Conservation (phyloP, 371 early-diverging fungal species). For the Mucor racemosus region DNA sequence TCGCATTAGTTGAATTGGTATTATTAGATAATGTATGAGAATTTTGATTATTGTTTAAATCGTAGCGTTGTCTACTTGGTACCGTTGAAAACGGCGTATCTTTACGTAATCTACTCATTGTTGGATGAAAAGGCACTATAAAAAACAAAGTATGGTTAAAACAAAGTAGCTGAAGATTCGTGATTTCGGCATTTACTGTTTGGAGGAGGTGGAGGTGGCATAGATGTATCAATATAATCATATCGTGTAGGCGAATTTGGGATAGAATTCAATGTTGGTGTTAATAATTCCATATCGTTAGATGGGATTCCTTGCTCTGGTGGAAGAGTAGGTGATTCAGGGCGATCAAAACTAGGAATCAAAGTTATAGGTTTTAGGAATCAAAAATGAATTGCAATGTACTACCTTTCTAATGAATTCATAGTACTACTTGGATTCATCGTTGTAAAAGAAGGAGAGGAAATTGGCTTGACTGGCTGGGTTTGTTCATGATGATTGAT, state of each 20-base stretch:
- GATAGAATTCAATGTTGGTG: not conserved
- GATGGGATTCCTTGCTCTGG: constrained; percentile 22
- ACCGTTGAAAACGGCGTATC: not conserved
- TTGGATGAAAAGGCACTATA: not conserved
- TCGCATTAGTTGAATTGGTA: not conserved
- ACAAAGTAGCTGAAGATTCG: too few relatives aligned
- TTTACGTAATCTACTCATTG: constrained; percentile 4
- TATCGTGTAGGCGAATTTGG: not conserved
- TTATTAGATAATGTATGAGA: not conserved
- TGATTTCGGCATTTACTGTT: not conserved
- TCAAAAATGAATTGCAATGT: not conserved
- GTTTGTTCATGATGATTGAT: not conserved
- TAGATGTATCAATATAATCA: constrained; percentile 8
- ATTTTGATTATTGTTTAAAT: not conserved
- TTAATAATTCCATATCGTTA: not conserved
- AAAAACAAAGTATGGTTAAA: not conserved
- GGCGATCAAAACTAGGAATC: constrained; percentile 21
- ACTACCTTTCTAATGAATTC: constrained; percentile 17
- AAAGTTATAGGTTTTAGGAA: not conserved
- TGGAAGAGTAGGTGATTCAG: constrained; percentile 49
- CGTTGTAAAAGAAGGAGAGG: constrained; percentile 2
- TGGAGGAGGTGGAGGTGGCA: constrained; percentile 9
- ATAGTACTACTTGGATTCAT: constrained; percentile 11
- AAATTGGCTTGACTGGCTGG: not conserved
- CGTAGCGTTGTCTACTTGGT: constrained; percentile 3